These are phyloP conservation scores for Tuctoria greenei DNA, from an alignment of 176 grass and related monocot species.

Conservation along the genomic window DNA sequence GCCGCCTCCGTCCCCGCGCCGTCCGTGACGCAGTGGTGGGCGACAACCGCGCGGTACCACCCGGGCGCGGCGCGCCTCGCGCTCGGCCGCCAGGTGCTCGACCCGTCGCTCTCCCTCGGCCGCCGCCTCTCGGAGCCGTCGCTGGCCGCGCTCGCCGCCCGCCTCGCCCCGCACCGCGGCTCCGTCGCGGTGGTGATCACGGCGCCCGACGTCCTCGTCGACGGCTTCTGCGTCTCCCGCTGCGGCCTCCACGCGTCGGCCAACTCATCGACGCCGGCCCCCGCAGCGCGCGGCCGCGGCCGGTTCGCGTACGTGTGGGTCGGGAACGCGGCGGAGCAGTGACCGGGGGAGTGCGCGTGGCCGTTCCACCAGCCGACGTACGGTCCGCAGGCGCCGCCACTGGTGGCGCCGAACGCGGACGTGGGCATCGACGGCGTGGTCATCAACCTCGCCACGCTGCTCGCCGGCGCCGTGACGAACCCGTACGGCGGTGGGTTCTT, in stretches of 20 bases:
- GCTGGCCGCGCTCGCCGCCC: conserved; percentile 49
- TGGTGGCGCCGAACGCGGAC: conserved; percentile 64
- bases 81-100: conserved; percentile 60
- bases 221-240: conserved; percentile 70
- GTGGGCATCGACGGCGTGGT: conserved; percentile 67
- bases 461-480: conserved; percentile 56
- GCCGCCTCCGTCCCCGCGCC: neutral
- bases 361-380: conserved; percentile 71
- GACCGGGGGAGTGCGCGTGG: conserved; percentile 68
- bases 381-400: conserved; percentile 55
- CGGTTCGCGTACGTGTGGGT: conserved; percentile 65
- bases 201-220: conserved; percentile 50
- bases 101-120: conserved; percentile 44
- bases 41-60: conserved; percentile 61
- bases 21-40: conserved; percentile 65
- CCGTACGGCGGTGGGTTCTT: conserved; percentile 66
- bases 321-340: conserved; percentile 56
- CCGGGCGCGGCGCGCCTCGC: conserved; percentile 47
- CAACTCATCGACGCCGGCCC: neutral
- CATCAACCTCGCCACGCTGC: conserved; percentile 65
- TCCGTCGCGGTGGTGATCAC: conserved; percentile 57
- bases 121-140: conserved; percentile 38
- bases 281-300: conserved; percentile 21
- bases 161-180: conserved; percentile 54
- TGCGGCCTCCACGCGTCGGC: conserved; percentile 65